Conservation (phyloP, 2,329 filamentous ascomycete species). For the Microcera coccophila region DNA sequence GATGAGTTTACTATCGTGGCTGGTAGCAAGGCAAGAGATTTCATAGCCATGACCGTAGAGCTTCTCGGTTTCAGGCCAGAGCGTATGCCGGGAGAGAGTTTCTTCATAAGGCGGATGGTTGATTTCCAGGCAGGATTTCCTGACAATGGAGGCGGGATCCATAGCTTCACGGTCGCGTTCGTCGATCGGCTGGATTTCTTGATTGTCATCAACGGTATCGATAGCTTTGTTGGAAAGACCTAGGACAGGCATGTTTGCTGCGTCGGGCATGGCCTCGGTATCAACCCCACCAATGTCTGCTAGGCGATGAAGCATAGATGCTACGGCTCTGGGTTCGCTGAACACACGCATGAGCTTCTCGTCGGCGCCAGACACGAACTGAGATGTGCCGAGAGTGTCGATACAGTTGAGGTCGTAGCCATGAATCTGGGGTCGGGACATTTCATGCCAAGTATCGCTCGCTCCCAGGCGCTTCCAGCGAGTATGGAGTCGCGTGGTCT, state of each 20-base stretch:
- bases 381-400: slow-evolving; percentile 65
- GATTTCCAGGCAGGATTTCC: slow-evolving; percentile 60
- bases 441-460: slow-evolving; percentile 79
- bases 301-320: slow-evolving; percentile 65
- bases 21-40: slow-evolving; percentile 80
- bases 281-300: slow-evolving; percentile 52
- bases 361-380: slow-evolving; percentile 91
- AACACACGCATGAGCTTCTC: slow-evolving; percentile 98
- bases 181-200: slow-evolving; percentile 42
- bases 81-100: slow-evolving; percentile 78
- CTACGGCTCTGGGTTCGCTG: slow-evolving; percentile 79
- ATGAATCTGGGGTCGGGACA: slow-evolving; percentile 93
- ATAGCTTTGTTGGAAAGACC: slow-evolving; percentile 95
- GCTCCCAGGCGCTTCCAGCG: slow-evolving; percentile 58
- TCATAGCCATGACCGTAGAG: slow-evolving; percentile 98
- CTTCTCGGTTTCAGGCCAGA: slow-evolving; percentile 96
- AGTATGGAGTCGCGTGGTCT: slow-evolving; percentile 85
- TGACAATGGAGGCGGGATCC: slow-evolving; percentile 53
- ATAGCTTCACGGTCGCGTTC: slow-evolving; percentile 51
- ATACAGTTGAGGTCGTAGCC: slow-evolving; percentile 98
- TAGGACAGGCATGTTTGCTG: slow-evolving; percentile 90
- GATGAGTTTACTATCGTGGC: slow-evolving; percentile 68
- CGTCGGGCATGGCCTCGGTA: slow-evolving; percentile 64
- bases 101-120: slow-evolving; percentile 83
- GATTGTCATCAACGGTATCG: slow-evolving; percentile 51